These are phyloP conservation scores for Gossypium thurberi DNA, from an alignment of 345 rosid species.

Conservation along the genomic window DNA sequence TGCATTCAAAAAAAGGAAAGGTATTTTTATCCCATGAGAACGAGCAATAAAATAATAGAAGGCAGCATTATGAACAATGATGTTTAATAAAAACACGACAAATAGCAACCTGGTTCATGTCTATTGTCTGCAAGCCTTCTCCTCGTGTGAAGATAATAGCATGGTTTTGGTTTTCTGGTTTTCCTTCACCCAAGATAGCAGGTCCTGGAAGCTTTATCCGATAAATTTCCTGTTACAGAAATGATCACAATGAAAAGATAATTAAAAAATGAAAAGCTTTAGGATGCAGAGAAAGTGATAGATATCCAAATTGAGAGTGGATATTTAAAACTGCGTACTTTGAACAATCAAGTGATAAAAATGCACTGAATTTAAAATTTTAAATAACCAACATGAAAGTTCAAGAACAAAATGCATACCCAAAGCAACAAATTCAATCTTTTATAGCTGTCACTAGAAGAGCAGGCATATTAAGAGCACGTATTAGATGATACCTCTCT, in stretches of 20 bases:
- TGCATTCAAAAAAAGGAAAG: not conserved
- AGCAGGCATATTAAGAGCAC: not conserved
- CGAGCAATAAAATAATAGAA: not conserved
- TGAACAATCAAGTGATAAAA: not conserved
- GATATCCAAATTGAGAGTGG: not conserved
- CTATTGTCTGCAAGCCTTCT: conserved; percentile 97
- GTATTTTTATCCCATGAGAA: not conserved
- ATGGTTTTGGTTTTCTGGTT: conserved; percentile 99
- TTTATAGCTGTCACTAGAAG: not conserved
- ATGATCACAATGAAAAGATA: not conserved
- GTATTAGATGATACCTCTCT: not conserved
- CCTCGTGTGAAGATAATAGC: conserved; percentile 97
- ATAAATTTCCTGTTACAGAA: conserved; percentile 67
- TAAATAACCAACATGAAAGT: not conserved
- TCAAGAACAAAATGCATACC: not conserved
- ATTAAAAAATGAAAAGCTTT: not conserved
- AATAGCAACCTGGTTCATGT: conserved; percentile 92
- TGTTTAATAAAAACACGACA: not conserved
- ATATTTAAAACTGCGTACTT: not conserved
- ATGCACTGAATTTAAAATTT: not conserved
- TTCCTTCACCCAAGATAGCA: conserved; percentile 97
- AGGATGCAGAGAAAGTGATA: not conserved
- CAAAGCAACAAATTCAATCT: not conserved
- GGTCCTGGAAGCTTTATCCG: conserved; percentile 93
- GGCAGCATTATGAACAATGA: not conserved